Evolutionary conservation across 768 basidiomycete genomes (phyloP), one percentile per base, ranked within the genome.

Genomic region (Punctularia strigosozonata): DNA sequence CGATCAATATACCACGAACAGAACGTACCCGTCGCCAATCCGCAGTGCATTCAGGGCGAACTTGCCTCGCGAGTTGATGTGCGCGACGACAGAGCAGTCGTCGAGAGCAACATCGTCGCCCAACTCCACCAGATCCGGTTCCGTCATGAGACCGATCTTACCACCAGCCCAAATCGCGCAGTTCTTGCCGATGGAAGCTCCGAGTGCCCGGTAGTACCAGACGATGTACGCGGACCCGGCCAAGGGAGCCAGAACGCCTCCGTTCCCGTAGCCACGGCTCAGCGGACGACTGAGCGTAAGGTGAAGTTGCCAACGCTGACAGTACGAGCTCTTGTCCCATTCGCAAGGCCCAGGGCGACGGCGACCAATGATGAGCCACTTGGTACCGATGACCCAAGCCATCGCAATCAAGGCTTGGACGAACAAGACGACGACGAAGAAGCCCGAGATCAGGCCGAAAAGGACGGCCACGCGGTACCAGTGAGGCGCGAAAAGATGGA

Each of bases 271-370:
- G 4, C 65, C 66, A 26, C 57, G 55, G 46, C 58, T 57, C n/a
- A 66, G 41, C 25, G 62, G 49, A 15, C 58, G 54, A 3, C 63
- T 58, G 6, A 68, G 46, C 1, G 50, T 50, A 10, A 65, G 57
- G 43, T 67, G 66, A n/a, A 69, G 53, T 46, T 69, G 65, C 68
- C 68, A 69, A 24, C 65, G 59, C 45, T 69, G 68, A 49, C 66
- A 67, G 45, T 70, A 70, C 36, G 57, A 61, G 53, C 61, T 64
- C 49, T 60, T 57, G 46, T 70, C 68, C 68, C 68, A 70, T 31
- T 63, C 53, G 41, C 58, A 68, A 31, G 51, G 51, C 0, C 66
- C 68, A 20, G 61, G 56, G 25, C 46, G 45, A n/a, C 68, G 54
- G 17, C 53, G 55, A 15, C 66, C 64, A 31, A 70, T 62, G 33